A percentile compares a stretch with the other conserved stretches of the same genome.
Conservation (phyloP, 2,329 filamentous ascomycete species). For the Phaeosphaeriaceae sp. region DNA sequence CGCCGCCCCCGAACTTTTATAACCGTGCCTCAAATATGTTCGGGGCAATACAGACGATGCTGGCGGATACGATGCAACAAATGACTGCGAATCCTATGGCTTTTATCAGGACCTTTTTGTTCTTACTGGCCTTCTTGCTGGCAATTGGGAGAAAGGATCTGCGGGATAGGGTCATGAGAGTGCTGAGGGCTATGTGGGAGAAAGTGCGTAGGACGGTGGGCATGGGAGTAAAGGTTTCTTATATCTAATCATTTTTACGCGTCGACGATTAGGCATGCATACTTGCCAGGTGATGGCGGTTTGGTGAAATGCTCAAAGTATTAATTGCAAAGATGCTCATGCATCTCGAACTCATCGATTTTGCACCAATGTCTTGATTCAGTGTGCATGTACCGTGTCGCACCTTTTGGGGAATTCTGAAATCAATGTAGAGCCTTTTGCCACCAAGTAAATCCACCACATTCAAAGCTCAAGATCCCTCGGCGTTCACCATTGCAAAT, state of each 20-base stretch:
- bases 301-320: not conserved
- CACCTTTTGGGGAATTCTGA: too few relatives aligned
- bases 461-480: too few relatives aligned
- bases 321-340: not conserved
- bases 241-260: not conserved
- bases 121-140: constrained; percentile 79
- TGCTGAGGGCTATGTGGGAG: constrained; percentile 75
- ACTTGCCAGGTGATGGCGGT: not conserved
- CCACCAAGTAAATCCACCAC: too few relatives aligned
- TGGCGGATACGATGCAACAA: constrained; percentile 60
- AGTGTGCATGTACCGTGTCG: too few relatives aligned
- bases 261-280: not conserved
- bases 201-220: constrained; percentile 86
- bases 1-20: constrained; percentile 48
- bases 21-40: constrained; percentile 56
- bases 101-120: constrained; percentile 72
- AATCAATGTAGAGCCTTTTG: too few relatives aligned
- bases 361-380: too few relatives aligned
- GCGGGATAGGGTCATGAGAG: constrained; percentile 74
- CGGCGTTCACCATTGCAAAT: too few relatives aligned
- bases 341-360: not conserved
- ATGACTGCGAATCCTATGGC: constrained; percentile 64
- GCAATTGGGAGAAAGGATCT: constrained; percentile 78
- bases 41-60: constrained; percentile 56
- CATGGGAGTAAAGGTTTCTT: constrained; percentile 88